Evolutionary conservation across 441 rosid species (phyloP).

Genomic region (Erodium texanum): DNA sequence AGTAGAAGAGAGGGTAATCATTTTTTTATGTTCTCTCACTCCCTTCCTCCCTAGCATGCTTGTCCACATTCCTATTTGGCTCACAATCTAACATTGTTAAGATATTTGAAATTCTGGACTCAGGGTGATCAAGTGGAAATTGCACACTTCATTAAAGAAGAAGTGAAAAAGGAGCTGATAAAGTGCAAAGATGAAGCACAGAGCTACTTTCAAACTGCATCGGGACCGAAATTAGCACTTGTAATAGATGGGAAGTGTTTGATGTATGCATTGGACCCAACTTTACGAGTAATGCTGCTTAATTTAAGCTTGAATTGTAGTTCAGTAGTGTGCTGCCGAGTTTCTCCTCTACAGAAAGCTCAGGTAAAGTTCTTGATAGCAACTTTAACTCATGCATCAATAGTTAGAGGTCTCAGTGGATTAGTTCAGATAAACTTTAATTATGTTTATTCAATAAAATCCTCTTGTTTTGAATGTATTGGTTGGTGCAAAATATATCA

Average conservation of each 20-base stretch:
- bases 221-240: constrained; percentile 82
- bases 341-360: constrained; percentile 97
- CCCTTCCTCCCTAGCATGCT: neutral
- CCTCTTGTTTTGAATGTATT: neutral
- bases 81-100: constrained; percentile 3
- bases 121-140: constrained; percentile 74
- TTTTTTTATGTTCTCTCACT: constrained; percentile 5
- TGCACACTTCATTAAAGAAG: constrained; percentile 81
- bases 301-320: constrained; percentile 90
- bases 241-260: constrained; percentile 96
- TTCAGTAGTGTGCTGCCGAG: constrained; percentile 98
- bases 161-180: constrained; percentile 64
- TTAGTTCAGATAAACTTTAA: neutral
- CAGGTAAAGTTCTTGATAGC: constrained; percentile 48
- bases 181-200: constrained; percentile 86
- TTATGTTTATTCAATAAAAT: neutral
- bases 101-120: constrained; percentile 14
- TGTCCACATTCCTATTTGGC: neutral
- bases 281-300: constrained; percentile 70
- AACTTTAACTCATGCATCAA: neutral
- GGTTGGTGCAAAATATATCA: neutral
- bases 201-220: constrained; percentile 34
- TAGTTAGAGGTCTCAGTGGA: constrained; percentile 8
- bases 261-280: constrained; percentile 94
- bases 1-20: constrained; percentile 82